These are phyloP conservation scores for Litsea cubeba DNA, from an alignment of 164 flowering plant genomes.

Conservation along the genomic window DNA sequence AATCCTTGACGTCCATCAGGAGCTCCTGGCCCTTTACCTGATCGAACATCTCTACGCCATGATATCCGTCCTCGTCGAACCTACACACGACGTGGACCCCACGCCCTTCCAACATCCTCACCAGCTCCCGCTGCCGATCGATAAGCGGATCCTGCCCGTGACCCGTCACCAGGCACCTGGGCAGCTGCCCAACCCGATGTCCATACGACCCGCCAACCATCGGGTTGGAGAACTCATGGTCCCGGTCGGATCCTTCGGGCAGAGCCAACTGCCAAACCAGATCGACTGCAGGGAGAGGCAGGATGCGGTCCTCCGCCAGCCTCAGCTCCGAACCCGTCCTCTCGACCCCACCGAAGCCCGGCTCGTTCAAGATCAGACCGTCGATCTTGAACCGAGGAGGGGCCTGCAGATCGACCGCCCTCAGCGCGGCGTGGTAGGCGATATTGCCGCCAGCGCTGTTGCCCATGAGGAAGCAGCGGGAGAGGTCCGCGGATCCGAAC, in stretches of 20 bases:
- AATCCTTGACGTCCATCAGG: slow-evolving; percentile 21
- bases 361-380: slow-evolving; percentile 52
- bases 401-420: slow-evolving; percentile 24
- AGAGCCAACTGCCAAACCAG: slow-evolving; percentile 11
- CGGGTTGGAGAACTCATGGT: slow-evolving; percentile 18
- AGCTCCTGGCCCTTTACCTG: slow-evolving; percentile 9
- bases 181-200: slow-evolving; percentile 33
- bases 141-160: slow-evolving; percentile 19
- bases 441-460: slow-evolving; percentile 65
- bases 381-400: slow-evolving; percentile 27
- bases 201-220: neutral
- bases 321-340: slow-evolving; percentile 7
- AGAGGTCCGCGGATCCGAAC: slow-evolving; percentile 47
- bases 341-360: slow-evolving; percentile 31
- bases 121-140: slow-evolving; percentile 35
- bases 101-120: slow-evolving; percentile 21
- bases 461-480: slow-evolving; percentile 51
- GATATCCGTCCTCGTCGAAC: slow-evolving; percentile 34
- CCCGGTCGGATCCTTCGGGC: slow-evolving; percentile 13
- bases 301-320: neutral
- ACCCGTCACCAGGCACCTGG: slow-evolving; percentile 29
- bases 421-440: slow-evolving; percentile 43
- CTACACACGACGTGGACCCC: slow-evolving; percentile 34
- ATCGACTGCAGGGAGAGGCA: slow-evolving; percentile 4
- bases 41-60: slow-evolving; percentile 26